Base-by-base conservation (phyloP, 768 basidiomycete genomes). In the Russula earlei region DNA sequence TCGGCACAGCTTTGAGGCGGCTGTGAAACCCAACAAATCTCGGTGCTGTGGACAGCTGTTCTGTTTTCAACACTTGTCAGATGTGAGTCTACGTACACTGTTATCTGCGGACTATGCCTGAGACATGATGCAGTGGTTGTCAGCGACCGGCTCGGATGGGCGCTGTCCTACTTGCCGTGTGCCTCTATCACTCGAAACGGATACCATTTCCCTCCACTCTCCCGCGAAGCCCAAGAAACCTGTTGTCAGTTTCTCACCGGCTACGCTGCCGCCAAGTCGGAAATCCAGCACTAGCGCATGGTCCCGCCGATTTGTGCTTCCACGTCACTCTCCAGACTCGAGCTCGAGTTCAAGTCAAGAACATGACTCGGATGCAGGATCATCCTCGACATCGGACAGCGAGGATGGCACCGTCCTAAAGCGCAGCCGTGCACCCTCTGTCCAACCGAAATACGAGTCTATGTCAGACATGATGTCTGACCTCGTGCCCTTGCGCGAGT, bases 141-240 rank as follows among this genome's bases (percentile, higher is more conserved):
- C 52, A 1, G 59, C 52, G 25, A 19, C 17, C 6, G 50, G 49
- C 14, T 61, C 62, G 4, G 62, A 62, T 45, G 62, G 62, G 36
- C 62, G 62, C 10, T 62, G 62, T 43, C 62, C 62, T 9, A 62
- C 62, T 2, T 62, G 62, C 33, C 61, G 59, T 0, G 62, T 62
- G 24, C 55, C 55, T 9, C 44, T 62, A 29, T 57, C 62, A 10
- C 10, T 62, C 2, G 62, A 61, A 52, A 38, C 33, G 2, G 62
- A 62, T 47, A 62, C 62, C 1, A 62, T 62, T 17, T 51, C 5
- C 31, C 60, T 62, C 19, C 62, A 62, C 17, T 31, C 62, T 20
- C 62, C 59, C 1, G 59, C 33, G 14, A 56, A 56, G 36, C 29
- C 36, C 31, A 52, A 50, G 15, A 15, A 24, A 4, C 34, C 52